A percentile compares a stretch with the other conserved stretches of the same genome.
These are phyloP conservation scores for Dovyalis caffra DNA, from an alignment of 345 rosid genomes.

Conservation along the genomic window DNA sequence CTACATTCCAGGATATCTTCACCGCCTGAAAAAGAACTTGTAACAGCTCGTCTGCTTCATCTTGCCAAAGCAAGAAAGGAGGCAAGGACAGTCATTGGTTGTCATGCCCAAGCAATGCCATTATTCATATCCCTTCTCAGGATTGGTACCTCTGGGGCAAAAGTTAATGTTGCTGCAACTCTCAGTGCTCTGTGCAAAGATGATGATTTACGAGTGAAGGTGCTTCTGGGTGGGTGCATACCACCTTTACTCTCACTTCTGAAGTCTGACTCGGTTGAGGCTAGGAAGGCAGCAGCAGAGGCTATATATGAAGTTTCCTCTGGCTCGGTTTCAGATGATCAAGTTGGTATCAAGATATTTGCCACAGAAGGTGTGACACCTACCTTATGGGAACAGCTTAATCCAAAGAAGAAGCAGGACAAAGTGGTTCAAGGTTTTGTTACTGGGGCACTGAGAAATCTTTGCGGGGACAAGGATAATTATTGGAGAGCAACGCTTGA, in stretches of 20 bases:
- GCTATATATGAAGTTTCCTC: conserved; percentile 82
- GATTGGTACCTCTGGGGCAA: conserved; percentile 62
- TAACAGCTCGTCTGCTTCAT: conserved; percentile 64
- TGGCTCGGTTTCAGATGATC: conserved; percentile 76
- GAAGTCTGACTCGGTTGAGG: conserved; percentile 69
- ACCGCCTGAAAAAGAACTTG: conserved; percentile 69
- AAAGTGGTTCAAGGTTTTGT: conserved; percentile 75
- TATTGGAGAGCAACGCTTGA: conserved; percentile 72
- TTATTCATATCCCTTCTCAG: conserved; percentile 77
- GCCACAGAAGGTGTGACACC: conserved; percentile 85
- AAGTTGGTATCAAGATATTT: conserved; percentile 80
- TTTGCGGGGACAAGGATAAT: conserved; percentile 68
- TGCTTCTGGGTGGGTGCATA: conserved; percentile 87
- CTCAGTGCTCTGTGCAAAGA: conserved; percentile 72
- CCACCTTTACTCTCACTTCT: conserved; percentile 79
- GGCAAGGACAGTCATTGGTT: conserved; percentile 66
- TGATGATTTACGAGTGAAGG: conserved; percentile 68
- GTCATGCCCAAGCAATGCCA: conserved; percentile 81
- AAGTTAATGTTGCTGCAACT: conserved; percentile 67
- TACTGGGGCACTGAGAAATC: conserved; percentile 87
- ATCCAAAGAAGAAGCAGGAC: conserved; percentile 59
- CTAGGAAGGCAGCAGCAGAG: conserved; percentile 75
- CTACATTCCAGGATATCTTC: conserved; percentile 68
- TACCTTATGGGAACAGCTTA: conserved; percentile 71
- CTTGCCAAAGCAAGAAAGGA: conserved; percentile 70